A percentile compares a stretch with the other conserved stretches of the same genome.
Conservation (phyloP, 495 filamentous ascomycete genomes). For the Penicillium cataractarum region DNA sequence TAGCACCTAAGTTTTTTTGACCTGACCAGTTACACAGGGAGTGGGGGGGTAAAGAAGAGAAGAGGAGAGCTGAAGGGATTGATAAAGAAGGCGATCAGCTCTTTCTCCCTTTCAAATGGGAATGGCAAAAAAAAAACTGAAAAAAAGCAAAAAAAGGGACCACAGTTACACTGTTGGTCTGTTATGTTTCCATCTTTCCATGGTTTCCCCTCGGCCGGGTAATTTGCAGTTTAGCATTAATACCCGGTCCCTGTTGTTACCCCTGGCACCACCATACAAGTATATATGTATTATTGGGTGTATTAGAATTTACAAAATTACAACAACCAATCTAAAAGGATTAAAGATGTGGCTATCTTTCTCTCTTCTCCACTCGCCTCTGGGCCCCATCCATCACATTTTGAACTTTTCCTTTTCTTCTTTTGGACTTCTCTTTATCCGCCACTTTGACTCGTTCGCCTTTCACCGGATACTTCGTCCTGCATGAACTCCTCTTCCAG, state of each 20-base stretch:
- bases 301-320: slow-evolving; percentile 1
- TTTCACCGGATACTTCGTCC: background rate
- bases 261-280: background rate
- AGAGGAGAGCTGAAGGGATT: slow-evolving; percentile 9
- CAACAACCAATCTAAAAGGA: background rate
- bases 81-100: slow-evolving; percentile 6
- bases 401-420: background rate
- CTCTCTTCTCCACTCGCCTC: background rate
- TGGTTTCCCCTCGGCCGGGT: background rate
- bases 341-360: background rate
- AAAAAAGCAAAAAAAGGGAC: slow-evolving; percentile 7
- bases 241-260: background rate
- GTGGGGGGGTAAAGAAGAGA: background rate
- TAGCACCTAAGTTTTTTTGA: too few species aligned
- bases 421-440: background rate
- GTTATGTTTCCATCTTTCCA: slow-evolving; percentile 9
- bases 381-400: slow-evolving; percentile 1
- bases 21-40: slow-evolving; percentile 19
- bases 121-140: slow-evolving; percentile 7
- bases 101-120: background rate
- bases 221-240: background rate
- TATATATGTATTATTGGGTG: background rate
- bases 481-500: slow-evolving; percentile 20
- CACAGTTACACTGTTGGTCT: background rate
- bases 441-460: background rate